Percentiles rank a stretch among this genome's conserved stretches.
Conservation (phyloP, 129 eudicot genomes). For the Saposhnikovia divaricata region DNA sequence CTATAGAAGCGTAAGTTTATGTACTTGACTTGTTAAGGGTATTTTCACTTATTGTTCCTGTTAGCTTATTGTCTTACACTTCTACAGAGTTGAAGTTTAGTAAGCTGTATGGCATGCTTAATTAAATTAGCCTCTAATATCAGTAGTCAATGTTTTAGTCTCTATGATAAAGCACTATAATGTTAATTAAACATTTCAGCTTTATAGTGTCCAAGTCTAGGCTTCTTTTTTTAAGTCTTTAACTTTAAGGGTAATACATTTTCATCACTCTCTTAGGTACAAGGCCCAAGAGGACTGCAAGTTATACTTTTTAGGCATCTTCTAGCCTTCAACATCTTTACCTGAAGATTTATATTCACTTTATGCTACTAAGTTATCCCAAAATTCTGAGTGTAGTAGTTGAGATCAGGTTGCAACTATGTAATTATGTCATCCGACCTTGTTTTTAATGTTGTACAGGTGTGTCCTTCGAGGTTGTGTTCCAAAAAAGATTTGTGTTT, state of each 20-base stretch:
- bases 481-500: conserved; percentile 91
- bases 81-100: background rate
- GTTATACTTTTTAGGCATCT: background rate
- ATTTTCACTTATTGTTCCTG: background rate
- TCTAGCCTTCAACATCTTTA: background rate
- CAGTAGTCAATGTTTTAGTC: background rate
- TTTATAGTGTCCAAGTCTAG: background rate
- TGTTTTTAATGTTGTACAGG: conserved; percentile 39
- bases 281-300: background rate
- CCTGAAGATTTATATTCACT: background rate
- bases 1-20: background rate
- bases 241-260: background rate
- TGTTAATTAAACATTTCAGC: background rate
- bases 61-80: background rate
- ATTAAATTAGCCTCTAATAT: background rate
- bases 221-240: background rate
- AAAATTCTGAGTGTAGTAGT: background rate
- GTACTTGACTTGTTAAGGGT: background rate
- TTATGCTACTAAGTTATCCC: background rate
- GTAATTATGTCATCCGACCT: background rate
- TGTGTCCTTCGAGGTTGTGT: conserved; percentile 99
- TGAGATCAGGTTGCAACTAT: background rate
- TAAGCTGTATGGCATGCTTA: background rate
- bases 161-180: background rate
- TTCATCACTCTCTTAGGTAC: background rate